Conservation (phyloP, 2,329 filamentous ascomycete genomes). For the Fusarium incarnatum region DNA sequence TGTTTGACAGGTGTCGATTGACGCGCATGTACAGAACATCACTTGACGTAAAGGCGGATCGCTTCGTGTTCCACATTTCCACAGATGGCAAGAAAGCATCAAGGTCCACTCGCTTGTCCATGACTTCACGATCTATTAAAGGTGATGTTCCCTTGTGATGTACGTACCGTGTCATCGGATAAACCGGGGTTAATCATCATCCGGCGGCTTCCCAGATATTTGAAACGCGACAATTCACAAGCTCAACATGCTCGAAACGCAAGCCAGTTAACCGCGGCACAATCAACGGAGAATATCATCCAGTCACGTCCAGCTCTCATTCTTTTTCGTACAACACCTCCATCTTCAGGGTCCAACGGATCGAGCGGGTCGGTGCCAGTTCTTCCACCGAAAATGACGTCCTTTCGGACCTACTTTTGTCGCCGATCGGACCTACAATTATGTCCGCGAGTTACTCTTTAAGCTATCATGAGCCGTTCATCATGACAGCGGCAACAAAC, state of each 20-base stretch:
- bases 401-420: slow-evolving; percentile 27
- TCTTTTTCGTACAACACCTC: neutral
- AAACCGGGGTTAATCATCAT: neutral
- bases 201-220: neutral
- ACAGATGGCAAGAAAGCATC: neutral
- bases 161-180: neutral
- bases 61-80: neutral
- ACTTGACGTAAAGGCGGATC: neutral
- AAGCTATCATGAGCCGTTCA: slow-evolving; percentile 35
- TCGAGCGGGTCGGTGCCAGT: slow-evolving; percentile 26
- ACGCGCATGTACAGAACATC: neutral
- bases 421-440: slow-evolving; percentile 32
- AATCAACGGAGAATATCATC: neutral
- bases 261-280: neutral
- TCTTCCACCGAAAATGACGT: slow-evolving; percentile 40
- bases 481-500: slow-evolving; percentile 11
- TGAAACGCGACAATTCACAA: neutral
- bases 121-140: neutral
- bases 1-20: neutral
- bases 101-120: neutral
- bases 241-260: neutral
- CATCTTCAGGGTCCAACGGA: slow-evolving; percentile 12
- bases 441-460: slow-evolving; percentile 28
- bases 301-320: neutral
- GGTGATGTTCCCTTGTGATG: neutral